A percentile compares a stretch with the other conserved stretches of the same genome.
Conservation (phyloP, 2,329 filamentous ascomycete species). For the Calonectria hawksworthii region DNA sequence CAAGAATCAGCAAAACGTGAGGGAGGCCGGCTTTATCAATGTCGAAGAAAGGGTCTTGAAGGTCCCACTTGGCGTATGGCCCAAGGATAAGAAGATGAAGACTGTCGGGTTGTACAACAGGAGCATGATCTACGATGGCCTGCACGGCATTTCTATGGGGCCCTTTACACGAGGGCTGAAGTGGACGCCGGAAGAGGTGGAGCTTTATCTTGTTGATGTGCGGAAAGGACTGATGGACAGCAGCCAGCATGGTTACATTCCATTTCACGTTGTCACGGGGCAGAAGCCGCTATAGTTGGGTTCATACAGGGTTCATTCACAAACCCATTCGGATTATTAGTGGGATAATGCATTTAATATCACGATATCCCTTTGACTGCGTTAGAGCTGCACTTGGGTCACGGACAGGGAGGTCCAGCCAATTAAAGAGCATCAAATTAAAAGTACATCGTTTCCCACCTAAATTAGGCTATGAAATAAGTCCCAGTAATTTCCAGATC, state of each 20-base stretch:
- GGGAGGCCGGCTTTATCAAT: conserved; percentile 1
- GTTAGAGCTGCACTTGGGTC: too few species aligned
- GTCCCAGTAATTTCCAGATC: too few species aligned
- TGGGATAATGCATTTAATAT: not conserved
- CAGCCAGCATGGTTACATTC: conserved; percentile 13
- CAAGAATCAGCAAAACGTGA: conserved; percentile 9
- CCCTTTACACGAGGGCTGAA: conserved; percentile 10
- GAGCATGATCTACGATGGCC: conserved; percentile 9
- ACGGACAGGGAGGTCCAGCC: too few species aligned
- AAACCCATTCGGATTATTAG: too few species aligned
- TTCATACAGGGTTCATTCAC: too few species aligned
- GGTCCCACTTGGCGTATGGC: conserved; percentile 7
- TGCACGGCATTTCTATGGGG: not conserved
- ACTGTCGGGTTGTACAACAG: conserved; percentile 7
- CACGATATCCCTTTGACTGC: too few species aligned
- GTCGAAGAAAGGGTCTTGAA: not conserved
- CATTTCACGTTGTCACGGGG: conserved; percentile 6
- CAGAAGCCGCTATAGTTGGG: not conserved
- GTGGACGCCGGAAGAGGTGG: conserved; percentile 6
- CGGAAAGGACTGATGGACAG: not conserved
- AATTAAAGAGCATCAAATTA: too few species aligned
- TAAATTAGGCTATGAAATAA: too few species aligned
- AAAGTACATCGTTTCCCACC: too few species aligned
- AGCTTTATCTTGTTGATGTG: not conserved
- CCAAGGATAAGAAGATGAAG: conserved; percentile 9